Evolutionary conservation across 1,284 basidiomycete genomes (phyloP).

Genomic region (Heliocybe sulcata): DNA sequence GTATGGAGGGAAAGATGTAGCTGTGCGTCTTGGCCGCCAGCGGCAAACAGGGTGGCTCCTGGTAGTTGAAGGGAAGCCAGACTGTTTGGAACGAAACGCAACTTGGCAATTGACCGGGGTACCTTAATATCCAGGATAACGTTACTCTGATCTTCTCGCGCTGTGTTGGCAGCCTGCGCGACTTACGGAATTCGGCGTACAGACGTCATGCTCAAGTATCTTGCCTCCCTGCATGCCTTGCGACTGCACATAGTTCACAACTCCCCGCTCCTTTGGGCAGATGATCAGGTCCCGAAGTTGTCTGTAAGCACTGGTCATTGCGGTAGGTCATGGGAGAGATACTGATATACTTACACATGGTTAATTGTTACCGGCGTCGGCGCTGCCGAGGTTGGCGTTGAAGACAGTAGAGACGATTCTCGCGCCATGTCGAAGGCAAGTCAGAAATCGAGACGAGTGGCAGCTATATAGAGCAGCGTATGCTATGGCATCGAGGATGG

Average conservation of each 20-base stretch:
- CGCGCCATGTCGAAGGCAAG: neutral
- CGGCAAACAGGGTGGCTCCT: conserved; percentile 60
- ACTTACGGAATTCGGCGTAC: conserved; percentile 43
- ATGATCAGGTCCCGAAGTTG: conserved; percentile 72
- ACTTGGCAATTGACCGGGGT: conserved; percentile 41
- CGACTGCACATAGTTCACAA: conserved; percentile 59
- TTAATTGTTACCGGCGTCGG: neutral
- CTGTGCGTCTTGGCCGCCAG: conserved; percentile 78
- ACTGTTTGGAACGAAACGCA: conserved; percentile 62
- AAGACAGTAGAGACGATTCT: neutral
- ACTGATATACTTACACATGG: neutral
- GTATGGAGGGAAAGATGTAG: conserved; percentile 60
- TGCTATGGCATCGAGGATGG: neutral
- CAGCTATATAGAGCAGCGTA: neutral
- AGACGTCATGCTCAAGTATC: conserved; percentile 59
- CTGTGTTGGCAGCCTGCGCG: too few species aligned
- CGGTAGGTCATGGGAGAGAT: neutral
- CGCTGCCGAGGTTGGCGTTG: neutral
- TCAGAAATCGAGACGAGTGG: neutral
- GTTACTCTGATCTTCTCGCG: too few species aligned
- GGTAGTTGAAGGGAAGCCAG: conserved; percentile 56
- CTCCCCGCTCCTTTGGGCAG: conserved; percentile 60
- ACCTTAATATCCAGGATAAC: conserved; percentile 18
- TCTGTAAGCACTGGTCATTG: conserved; percentile 24
- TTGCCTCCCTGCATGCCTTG: conserved; percentile 22